Conservation (phyloP, 2,329 filamentous ascomycete genomes). For the Cryoendolithus antarcticus region DNA sequence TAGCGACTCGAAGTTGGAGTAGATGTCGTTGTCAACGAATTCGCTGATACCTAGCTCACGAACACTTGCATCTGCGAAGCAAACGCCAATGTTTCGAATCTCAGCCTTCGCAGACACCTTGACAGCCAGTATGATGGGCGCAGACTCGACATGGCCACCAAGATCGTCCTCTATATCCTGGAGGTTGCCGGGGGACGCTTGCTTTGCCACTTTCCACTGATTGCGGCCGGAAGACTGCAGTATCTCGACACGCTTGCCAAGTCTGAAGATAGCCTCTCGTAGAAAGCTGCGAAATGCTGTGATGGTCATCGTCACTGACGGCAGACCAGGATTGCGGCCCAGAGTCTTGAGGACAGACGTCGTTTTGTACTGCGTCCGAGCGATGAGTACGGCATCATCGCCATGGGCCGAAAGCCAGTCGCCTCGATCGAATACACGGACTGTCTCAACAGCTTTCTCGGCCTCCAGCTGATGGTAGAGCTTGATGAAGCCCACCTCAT, state of each 20-base stretch:
- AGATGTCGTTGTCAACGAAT: slow-evolving; percentile 96
- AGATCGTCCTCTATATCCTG: slow-evolving; percentile 96
- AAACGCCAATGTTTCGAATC: slow-evolving; percentile 78
- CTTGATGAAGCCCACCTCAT: slow-evolving; percentile 92
- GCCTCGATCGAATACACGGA: slow-evolving; percentile 85
- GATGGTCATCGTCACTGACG: slow-evolving; percentile 88
- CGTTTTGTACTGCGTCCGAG: slow-evolving; percentile 82
- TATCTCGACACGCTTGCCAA: slow-evolving; percentile 85
- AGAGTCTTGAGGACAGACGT: slow-evolving; percentile 88
- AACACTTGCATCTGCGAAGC: slow-evolving; percentile 94
- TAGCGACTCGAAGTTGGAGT: slow-evolving; percentile 96
- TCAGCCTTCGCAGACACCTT: slow-evolving; percentile 89
- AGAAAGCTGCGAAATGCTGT: slow-evolving; percentile 95
- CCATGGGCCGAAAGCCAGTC: slow-evolving; percentile 96
- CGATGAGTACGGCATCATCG: slow-evolving; percentile 72
- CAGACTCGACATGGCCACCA: slow-evolving; percentile 71
- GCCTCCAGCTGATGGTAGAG: slow-evolving; percentile 80
- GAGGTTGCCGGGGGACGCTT: slow-evolving; percentile 78
- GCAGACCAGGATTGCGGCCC: slow-evolving; percentile 69
- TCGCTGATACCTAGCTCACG: slow-evolving; percentile 92
- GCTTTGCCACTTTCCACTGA: slow-evolving; percentile 85
- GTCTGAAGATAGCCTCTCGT: slow-evolving; percentile 79
- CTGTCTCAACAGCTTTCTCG: slow-evolving; percentile 60
- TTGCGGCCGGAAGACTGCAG: slow-evolving; percentile 72
- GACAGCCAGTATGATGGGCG: slow-evolving; percentile 89